A percentile compares a stretch with the other conserved stretches of the same genome.
phyloP scores from a whole-genome alignment of 805 yeast genomes.

The Cyberlindnera mycetangii region DNA sequence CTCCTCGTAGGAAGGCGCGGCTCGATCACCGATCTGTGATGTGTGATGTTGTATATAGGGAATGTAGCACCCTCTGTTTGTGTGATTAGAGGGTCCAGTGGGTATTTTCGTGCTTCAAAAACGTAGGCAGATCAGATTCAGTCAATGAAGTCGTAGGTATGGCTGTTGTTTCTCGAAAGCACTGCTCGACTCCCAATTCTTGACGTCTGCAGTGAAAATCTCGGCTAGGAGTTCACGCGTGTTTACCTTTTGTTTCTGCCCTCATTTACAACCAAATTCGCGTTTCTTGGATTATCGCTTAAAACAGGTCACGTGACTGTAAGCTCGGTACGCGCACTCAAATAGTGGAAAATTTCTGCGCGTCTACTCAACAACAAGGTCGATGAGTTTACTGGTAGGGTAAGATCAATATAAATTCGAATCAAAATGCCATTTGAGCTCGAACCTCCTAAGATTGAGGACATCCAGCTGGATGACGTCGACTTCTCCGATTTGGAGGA shows the following conservation, averaged over 20 bases:
- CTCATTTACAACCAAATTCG: background rate
- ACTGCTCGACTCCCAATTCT: too few species aligned
- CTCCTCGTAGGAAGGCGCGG: background rate
- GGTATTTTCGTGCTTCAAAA: too few species aligned
- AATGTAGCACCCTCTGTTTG: too few species aligned
- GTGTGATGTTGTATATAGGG: background rate
- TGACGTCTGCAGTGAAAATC: background rate
- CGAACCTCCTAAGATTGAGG: conserved; percentile 39
- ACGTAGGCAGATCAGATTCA: too few species aligned
- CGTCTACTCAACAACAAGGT: background rate
- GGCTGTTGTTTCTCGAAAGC: too few species aligned
- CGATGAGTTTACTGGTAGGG: background rate
- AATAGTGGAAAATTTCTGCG: conserved; percentile 7
- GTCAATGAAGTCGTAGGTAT: too few species aligned
- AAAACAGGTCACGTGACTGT: background rate
- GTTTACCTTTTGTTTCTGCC: conserved; percentile 9
- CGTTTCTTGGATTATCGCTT: background rate
- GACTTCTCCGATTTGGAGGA: conserved; percentile 86
- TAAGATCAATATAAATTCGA: background rate
- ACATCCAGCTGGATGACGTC: conserved; percentile 57
- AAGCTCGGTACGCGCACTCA: background rate
- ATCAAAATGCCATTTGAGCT: conserved; percentile 14
- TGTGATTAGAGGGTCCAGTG: too few species aligned
- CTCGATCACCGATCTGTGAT: too few species aligned
- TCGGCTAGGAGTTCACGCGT: background rate